A percentile compares a stretch with the other conserved stretches of the same genome.
Conservation (phyloP, 2,329 filamentous ascomycete species). For the Graphilbum ipis-grandicollis region DNA sequence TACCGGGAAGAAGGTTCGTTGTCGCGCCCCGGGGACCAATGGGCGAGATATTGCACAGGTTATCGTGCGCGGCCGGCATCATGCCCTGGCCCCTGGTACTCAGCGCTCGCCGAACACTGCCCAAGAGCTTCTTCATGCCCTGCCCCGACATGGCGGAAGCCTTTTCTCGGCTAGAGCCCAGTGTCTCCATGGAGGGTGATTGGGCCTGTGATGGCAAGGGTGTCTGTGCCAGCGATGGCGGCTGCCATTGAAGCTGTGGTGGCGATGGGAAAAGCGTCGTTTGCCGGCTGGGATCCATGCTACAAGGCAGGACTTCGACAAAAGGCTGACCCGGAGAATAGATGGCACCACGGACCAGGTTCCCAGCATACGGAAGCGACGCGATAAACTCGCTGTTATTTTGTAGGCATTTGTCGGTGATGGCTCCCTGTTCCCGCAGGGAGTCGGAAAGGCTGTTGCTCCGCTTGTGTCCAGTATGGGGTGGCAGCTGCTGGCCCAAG, state of each 20-base stretch:
- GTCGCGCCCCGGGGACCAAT: conserved; percentile 34
- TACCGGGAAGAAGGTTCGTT: conserved; percentile 40
- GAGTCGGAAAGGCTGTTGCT: conserved; percentile 83
- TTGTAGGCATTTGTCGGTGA: conserved; percentile 28
- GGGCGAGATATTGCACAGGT: conserved; percentile 29
- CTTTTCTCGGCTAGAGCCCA: conserved; percentile 17
- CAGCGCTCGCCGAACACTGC: conserved; percentile 68
- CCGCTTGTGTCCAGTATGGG: too few species aligned
- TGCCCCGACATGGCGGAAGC: conserved; percentile 47
- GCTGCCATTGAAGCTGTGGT: too few species aligned
- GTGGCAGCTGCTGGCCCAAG: too few species aligned
- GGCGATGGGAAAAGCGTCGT: conserved; percentile 40
- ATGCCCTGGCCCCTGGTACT: conserved; percentile 37
- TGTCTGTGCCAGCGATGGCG: too few species aligned
- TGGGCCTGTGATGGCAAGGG: too few species aligned
- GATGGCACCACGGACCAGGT: conserved; percentile 71
- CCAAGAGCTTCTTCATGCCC: conserved; percentile 72
- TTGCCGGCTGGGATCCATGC: conserved; percentile 28
- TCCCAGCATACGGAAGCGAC: conserved; percentile 56
- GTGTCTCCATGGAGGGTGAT: too few species aligned
- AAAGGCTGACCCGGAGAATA: conserved; percentile 70
- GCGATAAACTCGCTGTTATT: conserved; percentile 41
- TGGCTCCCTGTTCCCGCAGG: conserved; percentile 45
- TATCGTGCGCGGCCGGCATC: conserved; percentile 24
- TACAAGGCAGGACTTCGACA: conserved; percentile 47